Conservation (phyloP, 2,329 filamentous ascomycete genomes). For the Aureobasidium musti region DNA sequence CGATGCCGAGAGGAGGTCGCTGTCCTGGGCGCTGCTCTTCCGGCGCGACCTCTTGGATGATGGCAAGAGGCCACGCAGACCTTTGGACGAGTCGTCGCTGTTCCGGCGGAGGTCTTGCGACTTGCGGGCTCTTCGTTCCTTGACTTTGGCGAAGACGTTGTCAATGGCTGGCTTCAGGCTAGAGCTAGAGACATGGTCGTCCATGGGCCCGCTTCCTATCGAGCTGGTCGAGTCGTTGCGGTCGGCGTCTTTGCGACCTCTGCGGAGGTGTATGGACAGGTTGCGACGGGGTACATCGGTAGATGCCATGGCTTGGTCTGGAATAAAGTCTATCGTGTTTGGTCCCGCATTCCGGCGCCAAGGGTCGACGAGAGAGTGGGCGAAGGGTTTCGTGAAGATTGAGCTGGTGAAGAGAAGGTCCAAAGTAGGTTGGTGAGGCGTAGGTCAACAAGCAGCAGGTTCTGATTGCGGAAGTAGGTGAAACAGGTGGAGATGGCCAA, state of each 20-base stretch:
- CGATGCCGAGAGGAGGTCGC: not conserved
- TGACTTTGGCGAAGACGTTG: conserved; percentile 46
- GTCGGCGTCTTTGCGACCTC: conserved; percentile 35
- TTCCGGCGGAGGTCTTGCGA: conserved; percentile 46
- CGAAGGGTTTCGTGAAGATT: not conserved
- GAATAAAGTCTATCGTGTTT: conserved; percentile 13
- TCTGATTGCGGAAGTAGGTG: not conserved
- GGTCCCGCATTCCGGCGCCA: conserved; percentile 22
- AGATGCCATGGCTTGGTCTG: conserved; percentile 9
- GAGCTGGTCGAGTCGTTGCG: conserved; percentile 39
- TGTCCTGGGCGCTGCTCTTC: conserved; percentile 34
- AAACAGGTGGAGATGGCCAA: conserved; percentile 6
- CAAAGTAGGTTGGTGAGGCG: not conserved
- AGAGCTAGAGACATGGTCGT: conserved; percentile 34
- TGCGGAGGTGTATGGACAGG: conserved; percentile 36
- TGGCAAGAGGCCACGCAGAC: conserved; percentile 46
- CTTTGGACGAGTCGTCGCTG: conserved; percentile 46
- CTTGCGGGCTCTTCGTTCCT: conserved; percentile 41
- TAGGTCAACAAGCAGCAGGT: not conserved
- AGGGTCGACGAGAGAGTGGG: conserved; percentile 8
- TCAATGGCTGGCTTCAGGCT: conserved; percentile 43
- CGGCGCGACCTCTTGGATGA: conserved; percentile 49
- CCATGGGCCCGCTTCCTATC: conserved; percentile 33
- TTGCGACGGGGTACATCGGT: conserved; percentile 34
- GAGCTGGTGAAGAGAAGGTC: not conserved